These are phyloP conservation scores for Metschnikowia chrysomelidarum DNA, from an alignment of 805 yeast species.

Conservation along the genomic window DNA sequence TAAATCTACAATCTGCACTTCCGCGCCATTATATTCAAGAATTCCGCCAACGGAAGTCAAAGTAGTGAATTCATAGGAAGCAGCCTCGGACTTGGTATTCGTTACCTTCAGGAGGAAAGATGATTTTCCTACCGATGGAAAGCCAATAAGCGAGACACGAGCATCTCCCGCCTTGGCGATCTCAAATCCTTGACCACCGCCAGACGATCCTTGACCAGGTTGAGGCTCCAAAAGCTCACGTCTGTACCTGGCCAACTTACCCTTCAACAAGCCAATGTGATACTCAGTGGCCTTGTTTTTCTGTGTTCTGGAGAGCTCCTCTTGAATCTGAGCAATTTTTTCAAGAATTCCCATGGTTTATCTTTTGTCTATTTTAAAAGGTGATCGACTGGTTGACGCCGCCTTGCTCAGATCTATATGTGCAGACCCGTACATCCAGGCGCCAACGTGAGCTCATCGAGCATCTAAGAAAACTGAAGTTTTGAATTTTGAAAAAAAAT, in stretches of 20 bases:
- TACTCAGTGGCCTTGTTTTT: slow-evolving; percentile 98
- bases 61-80: slow-evolving; percentile 93
- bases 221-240: slow-evolving; percentile 90
- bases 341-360: slow-evolving; percentile 39
- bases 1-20: slow-evolving; percentile 93
- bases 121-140: slow-evolving; percentile 97
- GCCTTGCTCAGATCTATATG: too few species aligned
- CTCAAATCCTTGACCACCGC: slow-evolving; percentile 87
- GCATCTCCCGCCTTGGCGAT: slow-evolving; percentile 97
- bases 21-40: slow-evolving; percentile 92
- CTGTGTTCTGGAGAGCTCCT: slow-evolving; percentile 91
- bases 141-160: slow-evolving; percentile 90
- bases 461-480: too few species aligned
- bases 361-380: neutral
- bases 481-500: too few species aligned
- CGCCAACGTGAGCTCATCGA: too few species aligned
- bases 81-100: slow-evolving; percentile 91
- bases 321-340: slow-evolving; percentile 85
- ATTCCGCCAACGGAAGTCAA: slow-evolving; percentile 97
- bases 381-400: too few species aligned
- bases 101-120: slow-evolving; percentile 87
- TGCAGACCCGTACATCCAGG: too few species aligned
- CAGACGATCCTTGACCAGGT: slow-evolving; percentile 67
- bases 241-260: slow-evolving; percentile 89
- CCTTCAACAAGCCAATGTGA: slow-evolving; percentile 90